Percentiles rank a stretch among this genome's conserved stretches.
These are phyloP conservation scores for Hyaloscypha finlandica DNA, from an alignment of 495 filamentous ascomycete species.

Conservation along the genomic window DNA sequence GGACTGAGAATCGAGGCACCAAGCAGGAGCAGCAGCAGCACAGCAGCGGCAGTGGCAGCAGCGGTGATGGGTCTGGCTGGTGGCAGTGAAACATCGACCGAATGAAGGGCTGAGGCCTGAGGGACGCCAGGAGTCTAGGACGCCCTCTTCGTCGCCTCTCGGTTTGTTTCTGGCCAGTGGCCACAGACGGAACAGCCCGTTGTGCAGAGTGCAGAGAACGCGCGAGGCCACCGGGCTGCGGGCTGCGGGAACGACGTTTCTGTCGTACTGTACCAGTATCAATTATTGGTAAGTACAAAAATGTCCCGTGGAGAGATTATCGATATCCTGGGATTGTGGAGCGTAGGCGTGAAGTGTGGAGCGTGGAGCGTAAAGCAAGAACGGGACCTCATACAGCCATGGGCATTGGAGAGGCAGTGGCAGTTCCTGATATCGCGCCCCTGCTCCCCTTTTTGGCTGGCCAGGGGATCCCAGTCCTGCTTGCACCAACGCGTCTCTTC, in stretches of 20 bases:
- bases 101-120: background rate
- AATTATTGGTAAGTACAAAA: background rate
- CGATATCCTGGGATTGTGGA: too few relatives aligned
- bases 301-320: background rate
- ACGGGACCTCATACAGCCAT: background rate
- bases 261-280: too few relatives aligned
- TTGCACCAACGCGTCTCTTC: background rate
- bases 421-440: background rate
- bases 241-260: background rate
- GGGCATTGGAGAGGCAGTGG: background rate
- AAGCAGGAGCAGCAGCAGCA: too few relatives aligned
- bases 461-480: background rate
- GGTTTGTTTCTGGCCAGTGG: background rate
- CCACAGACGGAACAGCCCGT: background rate
- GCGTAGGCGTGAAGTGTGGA: too few relatives aligned
- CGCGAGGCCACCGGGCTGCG: background rate
- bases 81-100: too few relatives aligned
- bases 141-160: too few relatives aligned
- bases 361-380: too few relatives aligned
- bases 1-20: background rate
- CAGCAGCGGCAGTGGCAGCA: background rate
- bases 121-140: too few relatives aligned
- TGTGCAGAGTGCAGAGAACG: background rate
- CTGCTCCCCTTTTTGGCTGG: background rate
- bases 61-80: too few relatives aligned